Conservation (phyloP, 2,329 filamentous ascomycete species). For the Nigrospora oryzae region DNA sequence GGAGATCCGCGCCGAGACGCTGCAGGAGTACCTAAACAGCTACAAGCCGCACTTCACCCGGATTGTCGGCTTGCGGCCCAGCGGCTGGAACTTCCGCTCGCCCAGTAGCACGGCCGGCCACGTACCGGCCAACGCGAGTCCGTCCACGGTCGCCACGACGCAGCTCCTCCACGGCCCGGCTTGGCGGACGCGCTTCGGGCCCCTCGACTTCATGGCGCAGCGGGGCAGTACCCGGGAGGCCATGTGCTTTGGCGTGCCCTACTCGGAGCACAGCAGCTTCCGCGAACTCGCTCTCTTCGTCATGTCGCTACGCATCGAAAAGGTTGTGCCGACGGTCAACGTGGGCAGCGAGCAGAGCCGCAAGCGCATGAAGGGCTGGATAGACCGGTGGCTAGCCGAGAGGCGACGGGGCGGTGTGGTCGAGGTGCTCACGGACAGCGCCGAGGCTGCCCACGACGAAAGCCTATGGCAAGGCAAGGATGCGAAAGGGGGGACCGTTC, state of each 20-base stretch:
- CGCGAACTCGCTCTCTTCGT: conserved; percentile 90
- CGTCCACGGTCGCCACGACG: conserved; percentile 38
- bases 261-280: conserved; percentile 93
- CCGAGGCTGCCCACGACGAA: conserved; percentile 22
- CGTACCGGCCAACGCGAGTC: conserved; percentile 45
- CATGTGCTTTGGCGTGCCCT: conserved; percentile 88
- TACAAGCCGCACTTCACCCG: conserved; percentile 77
- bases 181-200: conserved; percentile 70
- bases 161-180: conserved; percentile 48
- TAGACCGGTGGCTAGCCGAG: conserved; percentile 53
- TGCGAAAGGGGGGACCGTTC: conserved; percentile 27
- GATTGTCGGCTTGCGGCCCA: conserved; percentile 84
- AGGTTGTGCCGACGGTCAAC: conserved; percentile 90
- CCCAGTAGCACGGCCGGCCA: conserved; percentile 48
- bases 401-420: conserved; percentile 46
- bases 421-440: conserved; percentile 28
- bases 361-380: conserved; percentile 56
- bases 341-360: conserved; percentile 51
- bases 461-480: conserved; percentile 31
- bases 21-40: conserved; percentile 77
- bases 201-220: conserved; percentile 68
- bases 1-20: conserved; percentile 84
- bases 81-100: conserved; percentile 87
- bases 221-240: conserved; percentile 75
- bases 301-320: conserved; percentile 78